Base-by-base conservation (phyloP, 345 rosid species). In the Moricandia moricandioides region DNA sequence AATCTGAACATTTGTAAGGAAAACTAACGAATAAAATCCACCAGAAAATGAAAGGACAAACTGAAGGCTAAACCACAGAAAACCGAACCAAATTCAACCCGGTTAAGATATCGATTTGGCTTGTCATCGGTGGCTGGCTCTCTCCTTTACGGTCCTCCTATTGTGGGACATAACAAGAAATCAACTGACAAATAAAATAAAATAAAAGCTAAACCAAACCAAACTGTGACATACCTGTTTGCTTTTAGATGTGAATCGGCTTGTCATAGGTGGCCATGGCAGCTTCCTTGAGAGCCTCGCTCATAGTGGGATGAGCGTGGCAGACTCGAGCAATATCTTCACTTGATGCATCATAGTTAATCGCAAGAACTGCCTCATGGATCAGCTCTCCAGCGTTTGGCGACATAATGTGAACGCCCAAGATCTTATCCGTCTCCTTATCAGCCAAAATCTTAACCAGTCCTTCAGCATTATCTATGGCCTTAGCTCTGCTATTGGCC, bases 231-330 rank as follows among this genome's bases (percentile, higher is more conserved):
- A 59, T 66, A 78, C 81, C 77, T 65, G 13, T 11, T 31, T 31
- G 40, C 6, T 0, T 64, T 79, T 81, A 89, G 27, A 91, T 86
- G 86, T 91, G 97, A 84, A 96, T 92, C 69, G 99, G 96, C 86
- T 92, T 96, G 91, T 92, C 99, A 60, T 92, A 79, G 52, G 99
- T 91, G 26, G 99, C 99, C 99, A 96, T 91, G 62, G 97, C 99
- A 51, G 99, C 99, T 86, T 96, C 99, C 91, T 96, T 96, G 83
- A 96, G 64, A 33, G 98, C 99, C 79, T 96, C 99, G 21, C 99
- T 96, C 99, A 96, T 88, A n/a, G 99, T 96, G 8, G 99, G 99
- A 71, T 91, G 99, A 26, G 99, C 99, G 61, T 92, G 99, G 82
- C 99, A 96, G 57, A 92, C 94, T 4, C 97, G 96, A 10, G 98